Evolutionary conservation across 306 rosid genomes (phyloP).

Genomic region (Ammopiptanthus mongolicus): DNA sequence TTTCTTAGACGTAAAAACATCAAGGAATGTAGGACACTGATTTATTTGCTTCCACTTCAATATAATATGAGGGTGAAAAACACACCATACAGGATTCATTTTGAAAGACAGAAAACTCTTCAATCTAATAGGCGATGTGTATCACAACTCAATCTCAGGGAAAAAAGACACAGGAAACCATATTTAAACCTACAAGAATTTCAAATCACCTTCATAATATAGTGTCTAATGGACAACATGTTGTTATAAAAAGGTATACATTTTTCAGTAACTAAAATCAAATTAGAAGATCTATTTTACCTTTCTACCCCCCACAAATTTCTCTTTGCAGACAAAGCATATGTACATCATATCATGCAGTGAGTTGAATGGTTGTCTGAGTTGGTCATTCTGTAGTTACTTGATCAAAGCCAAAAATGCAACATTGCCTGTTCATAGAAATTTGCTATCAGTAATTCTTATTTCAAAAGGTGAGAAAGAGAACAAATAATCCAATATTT

Average conservation of each 20-base stretch:
- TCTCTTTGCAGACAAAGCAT: constrained; percentile 10
- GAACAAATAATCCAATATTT: neutral
- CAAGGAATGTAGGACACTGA: neutral
- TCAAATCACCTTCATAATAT: constrained; percentile 6
- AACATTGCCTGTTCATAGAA: constrained; percentile 82
- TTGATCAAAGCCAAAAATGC: constrained; percentile 72
- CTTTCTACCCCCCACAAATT: neutral
- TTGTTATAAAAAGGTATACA: constrained; percentile 17
- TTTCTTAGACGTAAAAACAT: neutral
- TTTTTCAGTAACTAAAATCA: constrained; percentile 3
- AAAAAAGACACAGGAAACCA: neutral
- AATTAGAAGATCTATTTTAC: constrained; percentile 17
- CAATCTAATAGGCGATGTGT: neutral
- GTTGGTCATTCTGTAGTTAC: constrained; percentile 16
- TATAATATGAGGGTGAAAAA: neutral
- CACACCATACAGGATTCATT: neutral
- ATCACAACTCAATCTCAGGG: constrained; percentile 16
- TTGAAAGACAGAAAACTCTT: constrained; percentile 9
- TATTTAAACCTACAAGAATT: constrained; percentile 10
- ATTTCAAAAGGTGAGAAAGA: neutral
- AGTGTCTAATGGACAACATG: constrained; percentile 29
- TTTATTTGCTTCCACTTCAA: neutral
- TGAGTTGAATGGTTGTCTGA: constrained; percentile 7
- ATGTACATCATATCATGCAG: constrained; percentile 10
- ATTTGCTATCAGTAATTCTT: neutral